These are phyloP conservation scores for Elongisporangium undulatum DNA, from an alignment of 352 stramenopile species.

Conservation along the genomic window DNA sequence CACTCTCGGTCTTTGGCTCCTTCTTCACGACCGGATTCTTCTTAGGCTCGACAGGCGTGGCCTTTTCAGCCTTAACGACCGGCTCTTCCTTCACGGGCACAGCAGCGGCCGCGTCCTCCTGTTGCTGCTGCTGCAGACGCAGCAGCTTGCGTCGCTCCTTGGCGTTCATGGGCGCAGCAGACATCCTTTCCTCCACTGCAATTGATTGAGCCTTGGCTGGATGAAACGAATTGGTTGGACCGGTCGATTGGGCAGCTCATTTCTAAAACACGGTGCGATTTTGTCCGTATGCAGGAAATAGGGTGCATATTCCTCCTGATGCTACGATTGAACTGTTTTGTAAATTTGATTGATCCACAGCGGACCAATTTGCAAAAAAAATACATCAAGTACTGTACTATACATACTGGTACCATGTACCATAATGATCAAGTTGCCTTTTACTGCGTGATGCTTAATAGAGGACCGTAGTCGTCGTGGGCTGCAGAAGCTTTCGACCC, in stretches of 20 bases:
- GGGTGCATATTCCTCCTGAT: too few species aligned
- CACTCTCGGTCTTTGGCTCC: conserved; percentile 3
- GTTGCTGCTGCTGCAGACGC: conserved; percentile 41
- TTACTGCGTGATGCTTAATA: too few species aligned
- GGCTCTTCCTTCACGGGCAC: conserved; percentile 4
- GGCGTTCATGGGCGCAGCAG: conserved; percentile 43
- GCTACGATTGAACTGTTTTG: too few species aligned
- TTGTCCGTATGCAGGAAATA: too few species aligned
- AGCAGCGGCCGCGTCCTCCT: neutral
- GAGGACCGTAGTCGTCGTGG: too few species aligned
- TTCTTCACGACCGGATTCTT: conserved; percentile 14
- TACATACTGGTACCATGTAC: too few species aligned
- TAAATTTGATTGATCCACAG: too few species aligned
- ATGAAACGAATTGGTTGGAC: neutral
- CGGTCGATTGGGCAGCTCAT: neutral
- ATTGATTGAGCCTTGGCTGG: neutral
- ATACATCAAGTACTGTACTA: too few species aligned
- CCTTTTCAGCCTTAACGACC: neutral
- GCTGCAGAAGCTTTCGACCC: too few species aligned
- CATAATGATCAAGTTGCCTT: too few species aligned
- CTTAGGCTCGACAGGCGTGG: neutral
- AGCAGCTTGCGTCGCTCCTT: conserved; percentile 76
- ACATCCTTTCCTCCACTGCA: neutral
- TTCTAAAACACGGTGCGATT: neutral
- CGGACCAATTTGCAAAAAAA: too few species aligned